Evolutionary conservation across 345 rosid species (phyloP), one percentile per base, ranked within the genome.

Genomic region (Abelmoschus esculentus): DNA sequence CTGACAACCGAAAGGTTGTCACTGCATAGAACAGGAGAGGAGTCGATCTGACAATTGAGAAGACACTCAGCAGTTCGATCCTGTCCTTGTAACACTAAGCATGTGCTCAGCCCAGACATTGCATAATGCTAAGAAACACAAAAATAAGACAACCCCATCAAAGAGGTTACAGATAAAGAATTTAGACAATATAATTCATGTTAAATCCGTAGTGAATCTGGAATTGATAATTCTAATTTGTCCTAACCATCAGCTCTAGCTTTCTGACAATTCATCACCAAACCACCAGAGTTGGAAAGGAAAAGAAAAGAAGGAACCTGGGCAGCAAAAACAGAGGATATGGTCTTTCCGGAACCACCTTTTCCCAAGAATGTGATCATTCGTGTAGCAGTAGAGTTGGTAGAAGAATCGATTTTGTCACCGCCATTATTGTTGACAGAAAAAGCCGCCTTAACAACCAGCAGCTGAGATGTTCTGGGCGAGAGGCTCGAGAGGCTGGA

Each of bases 281-380:
- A 62, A 40, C 14, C 40, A 63, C 5, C 47, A 17, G 10, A 40
- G 6, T 2, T 0, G 32, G 8, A 7, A 29, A 58, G n/a, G 38
- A 28, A 52, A 53, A 6, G 38, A 12, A 26, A 18, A 31, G 42
- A 31, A 44, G 62, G 6, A 8, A 90, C 96, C 95, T 88, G 97
- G 72, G 96, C 95, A 19, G 98, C 96, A 70, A 91, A 86, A 63
- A 89, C 75, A 53, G 97, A 80, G 44, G 96, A 78, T 64, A 89
- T 90, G 72, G 97, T 91, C 89, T 91, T 91, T 70, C 96, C 96
- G 70, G 95, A 86, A 17, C 96, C 97, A 72, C 96, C 97, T 86
- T 91, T 91, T 17, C 97, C 98, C 52, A 91, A 68, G 72, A 91
- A 91, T 22, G 95, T 86, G 66, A 93, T 79, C 78, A 91, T 71